Base-by-base conservation (phyloP, 2,329 filamentous ascomycete species). In the Tolypocladium cylindrosporum region DNA sequence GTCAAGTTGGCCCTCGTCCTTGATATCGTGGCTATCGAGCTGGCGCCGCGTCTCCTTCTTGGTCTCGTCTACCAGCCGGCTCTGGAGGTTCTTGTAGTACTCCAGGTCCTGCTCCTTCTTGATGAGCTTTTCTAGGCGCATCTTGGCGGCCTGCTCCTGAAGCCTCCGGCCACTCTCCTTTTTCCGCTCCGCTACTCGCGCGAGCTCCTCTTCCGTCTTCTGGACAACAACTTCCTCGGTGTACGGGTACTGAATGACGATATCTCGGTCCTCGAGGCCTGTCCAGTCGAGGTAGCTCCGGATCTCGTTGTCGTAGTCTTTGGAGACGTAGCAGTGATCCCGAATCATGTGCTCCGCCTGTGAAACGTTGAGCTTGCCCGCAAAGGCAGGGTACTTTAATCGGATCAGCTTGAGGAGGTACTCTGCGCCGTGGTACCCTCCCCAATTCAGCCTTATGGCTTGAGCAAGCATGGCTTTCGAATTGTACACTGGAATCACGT, bases 131-230 rank as follows among this genome's bases (percentile, higher is more conserved):
- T 99, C 94, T 0, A 99, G 77, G 9, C 94, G 87, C 91, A 97
- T 96, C 73, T 96, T 97, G 11, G 93, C 93, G 0, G 94, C 94
- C 72, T 99, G 94, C 67, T 97, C 91, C 71, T 99, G 94, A 34
- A 99, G 71, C 52, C 95, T 82, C 62, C 94, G 82, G 0, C 94
- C 94, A 64, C 91, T 94, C 73, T 99, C 94, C 71, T 95, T 96
- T 69, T 96, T 91, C 70, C 93, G 88, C 77, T 99, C 94, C 13
- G 93, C 91, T 62, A 95, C 90, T 45, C 86, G 82, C 2, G 90
- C 91, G 19, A 99, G 81, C 71, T 99, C 94, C 70, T 97, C 94
- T 68, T 96, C 90, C 1, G 88, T 94, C 76, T 99, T 99, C 69
- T 96, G 90, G 0, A 92, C 75, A 1, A 97, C 78, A 3, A 97